Conservation (phyloP, 345 rosid genomes). For the Kernera saxatilis region DNA sequence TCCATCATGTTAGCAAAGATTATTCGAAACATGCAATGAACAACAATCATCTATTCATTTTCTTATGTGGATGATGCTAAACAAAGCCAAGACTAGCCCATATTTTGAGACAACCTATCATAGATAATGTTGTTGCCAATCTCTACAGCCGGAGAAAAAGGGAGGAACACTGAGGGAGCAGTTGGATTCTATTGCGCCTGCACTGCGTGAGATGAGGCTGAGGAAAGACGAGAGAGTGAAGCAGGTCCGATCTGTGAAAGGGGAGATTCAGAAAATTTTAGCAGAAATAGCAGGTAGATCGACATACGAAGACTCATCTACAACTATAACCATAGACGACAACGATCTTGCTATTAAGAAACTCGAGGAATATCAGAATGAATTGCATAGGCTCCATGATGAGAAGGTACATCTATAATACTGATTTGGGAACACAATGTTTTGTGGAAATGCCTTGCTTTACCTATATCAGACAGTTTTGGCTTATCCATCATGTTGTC, state of each 20-base stretch:
- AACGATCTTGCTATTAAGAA: slow-evolving; percentile 87
- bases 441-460: background rate
- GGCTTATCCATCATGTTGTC: background rate
- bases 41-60: background rate
- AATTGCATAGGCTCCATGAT: slow-evolving; percentile 71
- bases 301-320: slow-evolving; percentile 56
- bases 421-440: background rate
- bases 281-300: slow-evolving; percentile 85
- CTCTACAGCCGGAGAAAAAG: slow-evolving; percentile 81
- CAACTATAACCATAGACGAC: slow-evolving; percentile 60
- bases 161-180: slow-evolving; percentile 82
- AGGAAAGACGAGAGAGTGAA: slow-evolving; percentile 85
- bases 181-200: slow-evolving; percentile 87
- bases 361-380: slow-evolving; percentile 82
- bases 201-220: slow-evolving; percentile 75
- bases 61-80: background rate
- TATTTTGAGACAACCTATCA: background rate
- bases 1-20: background rate
- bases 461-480: background rate
- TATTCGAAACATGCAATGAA: background rate
- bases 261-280: slow-evolving; percentile 75
- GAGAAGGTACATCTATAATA: slow-evolving; percentile 62
- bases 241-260: slow-evolving; percentile 67
- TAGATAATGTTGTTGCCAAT: background rate
- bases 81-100: background rate